phyloP scores from a whole-genome alignment of 768 basidiomycete genomes.

The Leccinum boreale region DNA sequence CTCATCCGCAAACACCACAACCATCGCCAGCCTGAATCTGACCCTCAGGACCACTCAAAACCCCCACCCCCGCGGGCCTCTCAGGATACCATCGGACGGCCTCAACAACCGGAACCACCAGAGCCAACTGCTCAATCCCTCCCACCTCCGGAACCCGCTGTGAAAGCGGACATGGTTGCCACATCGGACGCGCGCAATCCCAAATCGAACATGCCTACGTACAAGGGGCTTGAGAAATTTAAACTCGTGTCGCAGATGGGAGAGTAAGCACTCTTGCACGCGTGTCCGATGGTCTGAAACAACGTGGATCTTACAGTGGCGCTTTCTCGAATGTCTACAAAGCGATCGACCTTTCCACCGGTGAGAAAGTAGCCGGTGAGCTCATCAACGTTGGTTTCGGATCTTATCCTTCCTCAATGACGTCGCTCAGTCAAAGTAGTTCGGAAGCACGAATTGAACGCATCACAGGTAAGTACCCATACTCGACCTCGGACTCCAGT shows the following conservation, averaged over 20 bases:
- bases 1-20: conserved; percentile 78
- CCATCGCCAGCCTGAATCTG: conserved; percentile 40
- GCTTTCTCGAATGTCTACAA: conserved; percentile 99
- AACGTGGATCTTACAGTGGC: conserved; percentile 49
- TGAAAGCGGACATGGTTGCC: conserved; percentile 39
- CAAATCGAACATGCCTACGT: conserved; percentile 76
- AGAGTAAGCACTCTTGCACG: conserved; percentile 58
- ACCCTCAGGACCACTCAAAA: conserved; percentile 24
- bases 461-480: conserved; percentile 74
- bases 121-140: conserved; percentile 36
- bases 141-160: conserved; percentile 16
- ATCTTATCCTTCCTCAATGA: conserved; percentile 3
- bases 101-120: conserved; percentile 37
- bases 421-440: conserved; percentile 78
- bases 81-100: conserved; percentile 30
- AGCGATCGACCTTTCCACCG: conserved; percentile 71
- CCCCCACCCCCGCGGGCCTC: conserved; percentile 16
- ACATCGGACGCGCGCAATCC: conserved; percentile 73
- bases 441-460: conserved; percentile 88
- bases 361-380: conserved; percentile 80
- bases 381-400: neutral
- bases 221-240: conserved; percentile 82
- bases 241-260: conserved; percentile 84
- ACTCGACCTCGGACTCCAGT: conserved; percentile 19
- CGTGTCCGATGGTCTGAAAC: conserved; percentile 7